phyloP scores from a whole-genome alignment of 1,284 basidiomycete genomes.

The Cryptococcus sp. region DNA sequence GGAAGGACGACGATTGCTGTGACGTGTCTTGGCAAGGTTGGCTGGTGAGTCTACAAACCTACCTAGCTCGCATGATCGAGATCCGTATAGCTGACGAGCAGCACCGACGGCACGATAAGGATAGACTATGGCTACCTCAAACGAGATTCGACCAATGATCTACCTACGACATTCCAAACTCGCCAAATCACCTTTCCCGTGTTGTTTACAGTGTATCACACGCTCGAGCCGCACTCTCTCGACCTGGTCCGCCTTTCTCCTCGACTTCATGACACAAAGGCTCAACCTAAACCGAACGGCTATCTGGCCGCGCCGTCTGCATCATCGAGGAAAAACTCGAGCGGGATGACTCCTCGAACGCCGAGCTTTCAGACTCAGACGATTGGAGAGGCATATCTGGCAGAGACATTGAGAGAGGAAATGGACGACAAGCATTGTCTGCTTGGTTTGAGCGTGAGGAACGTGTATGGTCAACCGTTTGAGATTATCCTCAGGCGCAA shows the following conservation, averaged over 20 bases:
- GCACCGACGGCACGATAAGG: slow-evolving; percentile 68
- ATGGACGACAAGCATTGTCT: slow-evolving; percentile 69
- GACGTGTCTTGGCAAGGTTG: slow-evolving; percentile 77
- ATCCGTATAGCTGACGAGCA: slow-evolving; percentile 36
- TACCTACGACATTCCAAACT: slow-evolving; percentile 58
- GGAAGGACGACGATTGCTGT: slow-evolving; percentile 64
- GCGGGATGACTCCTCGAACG: slow-evolving; percentile 21
- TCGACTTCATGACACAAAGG: neutral
- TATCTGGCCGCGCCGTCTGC: neutral
- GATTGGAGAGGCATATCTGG: slow-evolving; percentile 25
- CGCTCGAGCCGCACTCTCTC: slow-evolving; percentile 77
- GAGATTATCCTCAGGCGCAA: slow-evolving; percentile 68
- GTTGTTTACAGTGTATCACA: slow-evolving; percentile 85
- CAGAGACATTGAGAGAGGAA: slow-evolving; percentile 45
- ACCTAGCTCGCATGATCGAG: no score
- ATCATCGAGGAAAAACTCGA: neutral
- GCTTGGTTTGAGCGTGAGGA: slow-evolving; percentile 77
- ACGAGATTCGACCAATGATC: slow-evolving; percentile 41
- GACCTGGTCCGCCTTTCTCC: slow-evolving; percentile 55
- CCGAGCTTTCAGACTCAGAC: slow-evolving; percentile 15
- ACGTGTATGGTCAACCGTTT: slow-evolving; percentile 82
- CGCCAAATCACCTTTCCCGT: slow-evolving; percentile 78
- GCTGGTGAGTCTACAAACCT: slow-evolving; percentile 71
- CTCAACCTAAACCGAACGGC: neutral
- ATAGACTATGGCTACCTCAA: slow-evolving; percentile 74